Evolutionary conservation across 2,329 filamentous ascomycete species (phyloP), one percentile per base, ranked within the genome.

Genomic region (Anthostomella pinea): DNA sequence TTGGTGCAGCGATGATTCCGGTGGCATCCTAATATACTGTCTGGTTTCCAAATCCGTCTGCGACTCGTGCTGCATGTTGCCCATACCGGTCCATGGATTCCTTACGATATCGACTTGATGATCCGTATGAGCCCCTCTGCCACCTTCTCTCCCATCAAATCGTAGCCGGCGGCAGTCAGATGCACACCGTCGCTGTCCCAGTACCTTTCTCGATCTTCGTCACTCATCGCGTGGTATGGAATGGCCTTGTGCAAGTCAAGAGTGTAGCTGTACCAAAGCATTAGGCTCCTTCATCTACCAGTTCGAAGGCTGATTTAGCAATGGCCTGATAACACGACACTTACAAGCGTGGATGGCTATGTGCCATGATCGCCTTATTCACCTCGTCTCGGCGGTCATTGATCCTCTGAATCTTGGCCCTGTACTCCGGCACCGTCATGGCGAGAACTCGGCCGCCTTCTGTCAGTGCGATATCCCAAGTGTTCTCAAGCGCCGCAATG

Each of bases 131-230:
- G 15, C 5, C 14, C 18, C 8, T 33, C 35, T 2, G 35, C 35
- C 10, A 38, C 21, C 30, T 20, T 33, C 17, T 33, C 30, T 8
- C 35, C 35, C 35, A 38, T 33, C 11, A 38, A 10, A 19, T 38
- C 35, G 18, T 38, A 38, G n/a, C 35, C 35, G 13, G 16, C 35
- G 11, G 27, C 21, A 9, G 35, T 30, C 6, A 38, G 30, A 18
- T 38, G 35, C 7, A 38, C 24, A 4, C 35, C 35, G 15, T 38
- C 35, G n/a, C 14, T 17, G 29, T 38, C 35, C 35, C 35, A 38
- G 24, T 38, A 38, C 23, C 13, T 21, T 4, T 29, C n/a, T 8
- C 35, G 22, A n/a, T 38, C 35, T 11, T 23, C 28, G 5, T 18
- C 29, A 9, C 23, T 22, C 30, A 33, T 33, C 4, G 35, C 24